These are phyloP conservation scores for Sporothrix dimorphospora DNA, from an alignment of 2,329 filamentous ascomycete species.

Conservation along the genomic window DNA sequence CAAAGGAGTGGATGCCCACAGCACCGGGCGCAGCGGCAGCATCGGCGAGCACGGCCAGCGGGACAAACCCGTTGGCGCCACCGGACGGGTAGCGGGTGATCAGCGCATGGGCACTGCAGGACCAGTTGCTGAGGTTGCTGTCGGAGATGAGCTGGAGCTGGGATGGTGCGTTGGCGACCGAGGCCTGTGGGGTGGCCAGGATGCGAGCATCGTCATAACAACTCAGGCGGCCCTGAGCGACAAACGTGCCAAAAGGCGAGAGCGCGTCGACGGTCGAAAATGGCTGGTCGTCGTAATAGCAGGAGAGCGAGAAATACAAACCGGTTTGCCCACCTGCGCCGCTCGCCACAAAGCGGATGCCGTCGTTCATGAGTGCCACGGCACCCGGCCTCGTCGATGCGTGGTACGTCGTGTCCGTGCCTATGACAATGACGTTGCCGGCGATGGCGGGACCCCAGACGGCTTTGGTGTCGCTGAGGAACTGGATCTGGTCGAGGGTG, in stretches of 20 bases:
- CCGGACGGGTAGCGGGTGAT: constrained; percentile 45
- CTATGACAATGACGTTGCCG: constrained; percentile 49
- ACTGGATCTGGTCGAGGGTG: constrained; percentile 40
- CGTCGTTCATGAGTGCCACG: constrained; percentile 44
- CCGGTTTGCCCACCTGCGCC: constrained; percentile 31
- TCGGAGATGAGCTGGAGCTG: constrained; percentile 42
- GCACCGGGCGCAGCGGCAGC: constrained; percentile 37
- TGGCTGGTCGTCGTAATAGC: constrained; percentile 43
- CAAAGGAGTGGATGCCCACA: constrained; percentile 42
- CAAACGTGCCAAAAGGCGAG: constrained; percentile 45
- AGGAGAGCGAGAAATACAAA: constrained; percentile 47
- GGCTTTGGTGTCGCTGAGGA: constrained; percentile 45
- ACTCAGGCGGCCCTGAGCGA: constrained; percentile 44
- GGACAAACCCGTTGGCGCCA: constrained; percentile 43
- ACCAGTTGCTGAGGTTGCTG: constrained; percentile 46
- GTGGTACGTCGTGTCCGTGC: constrained; percentile 45
- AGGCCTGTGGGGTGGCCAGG: constrained; percentile 41
- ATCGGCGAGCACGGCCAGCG: constrained; percentile 46
- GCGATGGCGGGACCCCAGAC: constrained; percentile 47
- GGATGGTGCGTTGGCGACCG: constrained; percentile 29
- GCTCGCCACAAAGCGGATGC: constrained; percentile 38
- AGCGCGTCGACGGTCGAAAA: constrained; percentile 36
- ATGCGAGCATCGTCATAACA: constrained; percentile 48
- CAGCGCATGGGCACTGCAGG: constrained; percentile 48
- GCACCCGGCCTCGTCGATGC: constrained; percentile 39